Evolutionary conservation across 192 early-diverging fungal species (phyloP).

Genomic region (Haplosporangium gracile): DNA sequence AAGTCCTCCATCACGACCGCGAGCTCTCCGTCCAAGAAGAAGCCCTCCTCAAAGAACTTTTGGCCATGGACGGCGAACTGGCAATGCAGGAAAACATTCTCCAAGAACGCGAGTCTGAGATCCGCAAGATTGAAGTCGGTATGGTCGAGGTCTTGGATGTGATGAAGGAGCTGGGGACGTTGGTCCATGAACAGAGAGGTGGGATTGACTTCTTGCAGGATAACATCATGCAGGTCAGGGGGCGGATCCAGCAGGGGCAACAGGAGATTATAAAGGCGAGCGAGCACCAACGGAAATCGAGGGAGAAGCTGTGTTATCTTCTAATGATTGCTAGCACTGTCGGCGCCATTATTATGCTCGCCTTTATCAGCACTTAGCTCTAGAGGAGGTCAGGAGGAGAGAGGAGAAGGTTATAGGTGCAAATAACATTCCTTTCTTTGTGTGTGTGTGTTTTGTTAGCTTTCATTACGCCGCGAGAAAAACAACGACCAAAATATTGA

Average conservation of each 20-base stretch:
- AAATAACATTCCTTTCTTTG: neutral
- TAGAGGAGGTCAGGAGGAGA: neutral
- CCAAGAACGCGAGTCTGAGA: conserved; percentile 45
- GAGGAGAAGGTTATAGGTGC: neutral
- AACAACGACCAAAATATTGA: too few species aligned
- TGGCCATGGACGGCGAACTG: conserved; percentile 44
- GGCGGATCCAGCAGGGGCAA: conserved; percentile 31
- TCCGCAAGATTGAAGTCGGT: conserved; percentile 36
- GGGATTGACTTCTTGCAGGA: conserved; percentile 51
- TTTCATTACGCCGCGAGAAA: too few species aligned
- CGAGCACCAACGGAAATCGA: conserved; percentile 41
- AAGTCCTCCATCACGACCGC: conserved; percentile 16
- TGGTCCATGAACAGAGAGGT: conserved; percentile 39
- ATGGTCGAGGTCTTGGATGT: conserved; percentile 45
- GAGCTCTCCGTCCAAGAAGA: conserved; percentile 53
- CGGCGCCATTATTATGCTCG: conserved; percentile 35
- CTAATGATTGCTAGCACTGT: conserved; percentile 39
- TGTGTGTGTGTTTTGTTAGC: neutral
- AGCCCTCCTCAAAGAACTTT: conserved; percentile 23
- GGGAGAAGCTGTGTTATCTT: conserved; percentile 44
- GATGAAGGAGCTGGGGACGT: conserved; percentile 44
- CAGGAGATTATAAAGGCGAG: conserved; percentile 51
- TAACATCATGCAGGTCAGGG: conserved; percentile 43
- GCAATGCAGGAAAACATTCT: conserved; percentile 41
- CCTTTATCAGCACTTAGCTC: conserved; percentile 21